These are phyloP conservation scores for Falciphora oryzae DNA, from an alignment of 2,329 filamentous ascomycete species.

Conservation along the genomic window DNA sequence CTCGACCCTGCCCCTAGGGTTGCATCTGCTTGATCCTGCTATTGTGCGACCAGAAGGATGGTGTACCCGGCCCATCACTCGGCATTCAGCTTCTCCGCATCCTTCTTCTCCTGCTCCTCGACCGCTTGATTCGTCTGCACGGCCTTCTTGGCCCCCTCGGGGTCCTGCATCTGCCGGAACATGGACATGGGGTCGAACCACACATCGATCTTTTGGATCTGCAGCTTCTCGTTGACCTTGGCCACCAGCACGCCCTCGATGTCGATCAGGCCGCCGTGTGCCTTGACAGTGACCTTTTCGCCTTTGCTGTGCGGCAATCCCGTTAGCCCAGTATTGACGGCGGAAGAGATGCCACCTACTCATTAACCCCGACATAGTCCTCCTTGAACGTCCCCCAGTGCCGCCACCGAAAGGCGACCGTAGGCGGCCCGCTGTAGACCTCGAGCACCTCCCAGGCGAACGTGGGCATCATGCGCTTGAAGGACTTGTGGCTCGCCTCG, in stretches of 20 bases:
- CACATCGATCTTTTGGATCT: conserved; percentile 53
- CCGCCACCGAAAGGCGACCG: conserved; percentile 58
- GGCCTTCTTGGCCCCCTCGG: neutral
- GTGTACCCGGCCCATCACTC: too few relatives aligned
- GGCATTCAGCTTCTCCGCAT: too few relatives aligned
- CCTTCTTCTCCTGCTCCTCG: neutral
- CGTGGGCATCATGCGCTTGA: conserved; percentile 67
- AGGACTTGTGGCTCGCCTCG: conserved; percentile 60
- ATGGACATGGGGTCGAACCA: conserved; percentile 63
- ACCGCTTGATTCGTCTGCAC: neutral
- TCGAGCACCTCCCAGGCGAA: conserved; percentile 68
- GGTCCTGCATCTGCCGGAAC: conserved; percentile 54
- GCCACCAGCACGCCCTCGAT: conserved; percentile 60
- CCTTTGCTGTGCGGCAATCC: conserved; percentile 44
- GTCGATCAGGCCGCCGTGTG: conserved; percentile 55
- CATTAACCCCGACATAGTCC: conserved; percentile 51
- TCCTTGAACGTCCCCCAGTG: conserved; percentile 64
- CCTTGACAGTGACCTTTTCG: conserved; percentile 56
- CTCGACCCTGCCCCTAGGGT: too few relatives aligned
- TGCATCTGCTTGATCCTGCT: too few relatives aligned
- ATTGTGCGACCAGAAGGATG: too few relatives aligned
- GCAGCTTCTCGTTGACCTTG: conserved; percentile 53
- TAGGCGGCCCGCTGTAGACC: conserved; percentile 59
- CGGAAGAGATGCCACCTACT: neutral
- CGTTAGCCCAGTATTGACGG: too few relatives aligned